Percentiles rank a stretch among this genome's conserved stretches.
These are phyloP conservation scores for Vigna nakashimae DNA, from an alignment of 306 rosid species.

Conservation along the genomic window DNA sequence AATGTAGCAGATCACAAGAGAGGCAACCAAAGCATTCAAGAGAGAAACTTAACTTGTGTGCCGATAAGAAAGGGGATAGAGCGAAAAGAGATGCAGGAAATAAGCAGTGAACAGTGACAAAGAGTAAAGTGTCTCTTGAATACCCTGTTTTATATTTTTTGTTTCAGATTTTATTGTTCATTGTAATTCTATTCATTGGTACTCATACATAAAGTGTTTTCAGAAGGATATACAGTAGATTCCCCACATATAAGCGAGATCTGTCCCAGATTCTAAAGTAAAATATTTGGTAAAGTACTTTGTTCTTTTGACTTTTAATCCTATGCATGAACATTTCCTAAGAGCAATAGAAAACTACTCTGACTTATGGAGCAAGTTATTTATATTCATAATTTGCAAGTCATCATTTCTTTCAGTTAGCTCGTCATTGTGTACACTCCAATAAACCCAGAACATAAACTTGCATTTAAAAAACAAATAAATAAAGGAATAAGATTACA, in stretches of 20 bases:
- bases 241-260: neutral
- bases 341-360: neutral
- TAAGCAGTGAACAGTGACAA: neutral
- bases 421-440: neutral
- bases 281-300: neutral
- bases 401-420: conserved; percentile 8
- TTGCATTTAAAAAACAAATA: neutral
- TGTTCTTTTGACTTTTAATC: neutral
- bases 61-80: neutral
- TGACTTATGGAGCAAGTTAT: neutral
- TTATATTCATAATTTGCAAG: neutral
- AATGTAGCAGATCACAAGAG: neutral
- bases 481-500: neutral
- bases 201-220: neutral
- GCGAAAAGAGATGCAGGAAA: neutral
- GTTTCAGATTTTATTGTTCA: neutral
- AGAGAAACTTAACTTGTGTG: neutral
- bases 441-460: neutral
- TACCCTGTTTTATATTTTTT: neutral
- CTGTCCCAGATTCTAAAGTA: conserved; percentile 11
- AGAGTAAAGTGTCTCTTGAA: neutral
- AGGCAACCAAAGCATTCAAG: neutral
- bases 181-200: neutral
- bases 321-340: neutral
- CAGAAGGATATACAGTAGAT: neutral